These are phyloP conservation scores for Lyophyllum semitale DNA, from an alignment of 768 basidiomycete species.

Conservation along the genomic window DNA sequence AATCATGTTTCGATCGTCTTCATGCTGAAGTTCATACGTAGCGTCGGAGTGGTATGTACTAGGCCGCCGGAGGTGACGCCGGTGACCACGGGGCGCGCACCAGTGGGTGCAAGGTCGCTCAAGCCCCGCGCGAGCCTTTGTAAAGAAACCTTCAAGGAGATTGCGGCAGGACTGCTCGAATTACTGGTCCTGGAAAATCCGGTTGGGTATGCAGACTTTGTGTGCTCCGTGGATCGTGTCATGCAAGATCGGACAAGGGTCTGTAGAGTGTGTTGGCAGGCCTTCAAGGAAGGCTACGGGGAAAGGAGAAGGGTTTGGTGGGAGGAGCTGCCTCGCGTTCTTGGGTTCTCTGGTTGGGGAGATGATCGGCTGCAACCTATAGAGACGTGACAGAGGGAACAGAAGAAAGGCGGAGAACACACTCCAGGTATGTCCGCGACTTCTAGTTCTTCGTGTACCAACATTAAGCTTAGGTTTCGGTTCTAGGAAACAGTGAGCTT, in stretches of 20 bases:
- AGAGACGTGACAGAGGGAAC: background rate
- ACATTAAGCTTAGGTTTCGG: background rate
- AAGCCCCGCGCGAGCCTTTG: background rate
- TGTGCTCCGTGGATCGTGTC: background rate
- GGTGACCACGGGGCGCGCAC: slow-evolving; percentile 3
- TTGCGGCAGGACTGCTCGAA: background rate
- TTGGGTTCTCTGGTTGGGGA: background rate
- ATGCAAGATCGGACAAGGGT: background rate
- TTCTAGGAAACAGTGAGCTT: background rate
- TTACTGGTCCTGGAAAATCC: slow-evolving; percentile 2
- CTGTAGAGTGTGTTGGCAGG: slow-evolving; percentile 3
- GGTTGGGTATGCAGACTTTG: slow-evolving; percentile 8
- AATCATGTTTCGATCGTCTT: slow-evolving; percentile 6
- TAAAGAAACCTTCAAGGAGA: background rate
- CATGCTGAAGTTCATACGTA: slow-evolving; percentile 10
- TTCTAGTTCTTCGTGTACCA: background rate
- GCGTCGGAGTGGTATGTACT: background rate
- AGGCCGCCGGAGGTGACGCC: slow-evolving; percentile 6
- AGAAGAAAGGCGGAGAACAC: background rate
- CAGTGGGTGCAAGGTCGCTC: slow-evolving; percentile 5
- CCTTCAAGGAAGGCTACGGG: background rate
- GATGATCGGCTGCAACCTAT: slow-evolving; percentile 3
- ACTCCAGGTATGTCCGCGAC: background rate
- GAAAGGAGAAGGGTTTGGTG: slow-evolving; percentile 5
- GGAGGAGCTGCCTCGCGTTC: slow-evolving; percentile 1